Evolutionary conservation across 2,329 filamentous ascomycete genomes (phyloP).

Genomic region (Huntiella moniliformis): DNA sequence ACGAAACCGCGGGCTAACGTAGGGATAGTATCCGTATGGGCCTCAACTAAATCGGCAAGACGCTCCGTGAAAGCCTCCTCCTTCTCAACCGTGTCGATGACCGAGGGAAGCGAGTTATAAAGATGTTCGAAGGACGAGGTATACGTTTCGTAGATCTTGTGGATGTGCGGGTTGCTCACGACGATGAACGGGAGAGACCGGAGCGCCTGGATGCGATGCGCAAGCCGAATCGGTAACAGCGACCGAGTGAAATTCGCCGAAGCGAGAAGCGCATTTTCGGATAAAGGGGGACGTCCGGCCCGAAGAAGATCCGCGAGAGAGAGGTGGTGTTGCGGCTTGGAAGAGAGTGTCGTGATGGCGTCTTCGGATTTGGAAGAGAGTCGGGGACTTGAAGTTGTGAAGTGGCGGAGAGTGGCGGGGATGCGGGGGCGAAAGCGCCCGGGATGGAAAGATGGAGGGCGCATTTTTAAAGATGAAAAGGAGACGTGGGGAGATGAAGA

Average conservation of each 20-base stretch:
- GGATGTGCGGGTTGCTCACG: conserved; percentile 91
- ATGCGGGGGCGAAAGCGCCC: too few species aligned
- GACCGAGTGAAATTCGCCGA: conserved; percentile 93
- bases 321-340: conserved; percentile 58
- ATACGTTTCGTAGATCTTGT: conserved; percentile 90
- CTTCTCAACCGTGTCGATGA: conserved; percentile 27
- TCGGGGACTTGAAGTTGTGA: too few species aligned
- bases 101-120: conserved; percentile 7
- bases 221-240: conserved; percentile 77
- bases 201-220: conserved; percentile 81
- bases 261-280: conserved; percentile 58
- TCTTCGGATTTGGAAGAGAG: conserved; percentile 37
- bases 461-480: too few species aligned
- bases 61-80: conserved; percentile 84
- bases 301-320: conserved; percentile 78
- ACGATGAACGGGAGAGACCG: conserved; percentile 94
- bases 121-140: conserved; percentile 66
- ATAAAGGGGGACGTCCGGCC: conserved; percentile 72
- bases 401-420: too few species aligned
- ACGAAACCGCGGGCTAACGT: conserved; percentile 82
- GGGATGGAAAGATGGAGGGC: too few species aligned
- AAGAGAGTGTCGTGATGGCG: conserved; percentile 61
- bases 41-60: conserved; percentile 86
- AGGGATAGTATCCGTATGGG: conserved; percentile 86
- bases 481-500: too few species aligned